Evolutionary conservation across 768 basidiomycete species (phyloP).

Genomic region (Tylopilus sp.): DNA sequence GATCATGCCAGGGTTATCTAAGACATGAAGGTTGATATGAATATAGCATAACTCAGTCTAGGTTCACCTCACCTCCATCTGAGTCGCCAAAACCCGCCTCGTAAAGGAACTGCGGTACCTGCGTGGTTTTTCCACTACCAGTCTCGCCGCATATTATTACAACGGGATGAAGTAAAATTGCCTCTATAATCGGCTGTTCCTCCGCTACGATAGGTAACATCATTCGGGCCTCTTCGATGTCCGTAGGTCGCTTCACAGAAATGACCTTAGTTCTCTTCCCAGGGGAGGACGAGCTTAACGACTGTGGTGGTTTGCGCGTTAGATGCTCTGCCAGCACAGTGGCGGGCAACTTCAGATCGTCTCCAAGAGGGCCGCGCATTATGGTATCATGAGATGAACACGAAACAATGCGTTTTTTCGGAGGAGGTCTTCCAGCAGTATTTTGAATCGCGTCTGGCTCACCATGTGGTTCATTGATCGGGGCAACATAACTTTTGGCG

Average conservation of each 20-base stretch:
- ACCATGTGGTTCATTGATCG: slow-evolving; percentile 12
- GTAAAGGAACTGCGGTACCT: slow-evolving; percentile 97
- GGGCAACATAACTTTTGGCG: slow-evolving; percentile 38
- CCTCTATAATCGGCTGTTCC: slow-evolving; percentile 93
- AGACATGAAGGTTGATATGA: slow-evolving; percentile 6
- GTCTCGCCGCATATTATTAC: slow-evolving; percentile 82
- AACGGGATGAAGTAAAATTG: slow-evolving; percentile 81
- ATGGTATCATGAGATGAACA: slow-evolving; percentile 30
- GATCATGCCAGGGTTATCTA: slow-evolving; percentile 97
- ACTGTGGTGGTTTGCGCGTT: slow-evolving; percentile 6
- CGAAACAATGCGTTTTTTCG: slow-evolving; percentile 50
- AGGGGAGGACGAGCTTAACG: slow-evolving; percentile 6
- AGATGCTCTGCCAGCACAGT: slow-evolving; percentile 58
- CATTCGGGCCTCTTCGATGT: slow-evolving; percentile 73
- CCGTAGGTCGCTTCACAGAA: slow-evolving; percentile 57
- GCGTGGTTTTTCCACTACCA: slow-evolving; percentile 97
- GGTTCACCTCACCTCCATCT: slow-evolving; percentile 59
- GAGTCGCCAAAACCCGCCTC: slow-evolving; percentile 91
- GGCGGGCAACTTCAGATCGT: slow-evolving; percentile 60
- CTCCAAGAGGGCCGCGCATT: slow-evolving; percentile 80
- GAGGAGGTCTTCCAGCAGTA: slow-evolving; percentile 8
- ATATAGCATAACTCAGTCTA: not conserved
- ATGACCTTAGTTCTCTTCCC: slow-evolving; percentile 41
- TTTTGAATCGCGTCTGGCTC: slow-evolving; percentile 9
- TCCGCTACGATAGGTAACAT: slow-evolving; percentile 87